Conservation (phyloP, 805 yeast genomes). For the Hanseniaspora lachancei region DNA sequence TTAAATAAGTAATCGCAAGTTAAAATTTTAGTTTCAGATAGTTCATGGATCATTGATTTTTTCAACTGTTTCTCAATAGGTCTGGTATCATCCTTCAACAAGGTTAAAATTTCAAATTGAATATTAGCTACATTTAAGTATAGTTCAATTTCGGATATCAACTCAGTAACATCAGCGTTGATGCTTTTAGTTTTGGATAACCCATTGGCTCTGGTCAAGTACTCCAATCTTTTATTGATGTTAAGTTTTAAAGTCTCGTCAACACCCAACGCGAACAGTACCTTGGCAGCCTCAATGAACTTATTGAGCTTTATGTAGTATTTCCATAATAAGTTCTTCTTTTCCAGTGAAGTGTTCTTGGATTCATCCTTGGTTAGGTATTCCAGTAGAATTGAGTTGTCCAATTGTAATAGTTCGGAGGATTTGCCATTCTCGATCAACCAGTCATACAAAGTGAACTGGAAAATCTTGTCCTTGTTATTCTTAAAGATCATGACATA, state of each 20-base stretch:
- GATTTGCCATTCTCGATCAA: conserved; percentile 63
- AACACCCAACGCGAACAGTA: conserved; percentile 57
- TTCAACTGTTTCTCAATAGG: conserved; percentile 26
- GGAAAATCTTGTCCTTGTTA: conserved; percentile 66
- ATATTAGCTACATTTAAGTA: conserved; percentile 74
- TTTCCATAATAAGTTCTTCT: conserved; percentile 77
- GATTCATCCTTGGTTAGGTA: conserved; percentile 58
- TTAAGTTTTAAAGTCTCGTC: conserved; percentile 52
- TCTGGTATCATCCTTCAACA: conserved; percentile 42
- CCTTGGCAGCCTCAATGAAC: conserved; percentile 72
- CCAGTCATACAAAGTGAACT: conserved; percentile 88
- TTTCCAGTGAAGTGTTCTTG: conserved; percentile 39
- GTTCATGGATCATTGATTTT: conserved; percentile 34
- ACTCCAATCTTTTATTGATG: conserved; percentile 69
- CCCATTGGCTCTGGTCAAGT: conserved; percentile 80
- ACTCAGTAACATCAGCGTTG: conserved; percentile 24
- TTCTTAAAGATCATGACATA: conserved; percentile 62
- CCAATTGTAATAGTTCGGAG: conserved; percentile 62
- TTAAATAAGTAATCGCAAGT: conserved; percentile 71
- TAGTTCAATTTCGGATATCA: conserved; percentile 60
- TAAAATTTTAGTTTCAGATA: conserved; percentile 51
- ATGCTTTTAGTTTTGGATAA: conserved; percentile 77
- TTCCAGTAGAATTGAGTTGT: conserved; percentile 66
- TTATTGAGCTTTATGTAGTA: conserved; percentile 74
- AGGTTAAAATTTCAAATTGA: conserved; percentile 41